phyloP scores from a whole-genome alignment of 257 asterid genomes.

The Plectranthus barbatus region DNA sequence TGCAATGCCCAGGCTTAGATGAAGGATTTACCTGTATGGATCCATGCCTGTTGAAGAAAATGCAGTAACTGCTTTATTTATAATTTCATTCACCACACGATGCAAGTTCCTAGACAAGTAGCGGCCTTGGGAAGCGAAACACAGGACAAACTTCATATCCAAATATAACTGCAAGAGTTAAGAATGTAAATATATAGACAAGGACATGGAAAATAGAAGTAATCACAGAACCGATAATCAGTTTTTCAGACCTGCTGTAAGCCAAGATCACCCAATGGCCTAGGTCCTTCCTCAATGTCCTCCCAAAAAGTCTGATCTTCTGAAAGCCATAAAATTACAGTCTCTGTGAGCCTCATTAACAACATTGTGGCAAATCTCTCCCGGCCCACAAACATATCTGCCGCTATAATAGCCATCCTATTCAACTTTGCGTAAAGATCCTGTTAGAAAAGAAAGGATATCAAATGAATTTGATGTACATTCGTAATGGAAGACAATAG shows the following conservation, averaged over 20 bases:
- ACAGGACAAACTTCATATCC: conserved; percentile 95
- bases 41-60: conserved; percentile 88
- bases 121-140: conserved; percentile 97
- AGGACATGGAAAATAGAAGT: conserved; percentile 2
- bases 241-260: conserved; percentile 73
- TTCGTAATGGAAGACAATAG: neutral
- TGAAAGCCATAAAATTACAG: conserved; percentile 92
- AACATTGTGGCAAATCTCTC: conserved; percentile 89
- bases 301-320: conserved; percentile 98
- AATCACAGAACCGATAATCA: neutral
- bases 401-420: conserved; percentile 78
- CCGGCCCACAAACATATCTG: conserved; percentile 94
- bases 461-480: neutral
- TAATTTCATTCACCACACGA: conserved; percentile 79
- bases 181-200: conserved; percentile 11
- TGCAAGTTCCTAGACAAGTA: conserved; percentile 87
- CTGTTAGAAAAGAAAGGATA: conserved; percentile 33
- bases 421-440: conserved; percentile 84
- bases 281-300: conserved; percentile 87
- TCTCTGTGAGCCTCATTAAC: conserved; percentile 96
- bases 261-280: conserved; percentile 80
- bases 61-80: conserved; percentile 68
- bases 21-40: conserved; percentile 60
- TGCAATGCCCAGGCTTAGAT: neutral
- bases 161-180: conserved; percentile 70